These are phyloP conservation scores for Gyrodon lividus DNA, from an alignment of 768 basidiomycete species.

Conservation along the genomic window DNA sequence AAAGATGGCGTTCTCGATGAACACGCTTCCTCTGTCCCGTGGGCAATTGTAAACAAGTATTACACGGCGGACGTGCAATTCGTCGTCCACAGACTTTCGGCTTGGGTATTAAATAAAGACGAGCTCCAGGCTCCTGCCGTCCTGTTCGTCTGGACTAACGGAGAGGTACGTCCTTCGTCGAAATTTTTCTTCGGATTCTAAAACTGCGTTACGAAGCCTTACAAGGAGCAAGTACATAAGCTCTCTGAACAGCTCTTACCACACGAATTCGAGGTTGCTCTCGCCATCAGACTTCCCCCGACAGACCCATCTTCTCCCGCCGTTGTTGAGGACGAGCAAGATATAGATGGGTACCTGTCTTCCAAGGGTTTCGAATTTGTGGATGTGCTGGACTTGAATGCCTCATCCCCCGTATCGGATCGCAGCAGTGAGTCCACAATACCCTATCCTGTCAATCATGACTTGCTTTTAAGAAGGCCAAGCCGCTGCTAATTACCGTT, in stretches of 20 bases:
- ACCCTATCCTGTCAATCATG: neutral
- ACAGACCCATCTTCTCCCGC: conserved; percentile 14
- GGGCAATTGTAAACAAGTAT: conserved; percentile 80
- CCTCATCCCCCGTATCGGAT: conserved; percentile 3
- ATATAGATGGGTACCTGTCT: conserved; percentile 65
- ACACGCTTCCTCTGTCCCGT: conserved; percentile 43
- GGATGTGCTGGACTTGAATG: conserved; percentile 34
- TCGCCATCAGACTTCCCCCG: conserved; percentile 59
- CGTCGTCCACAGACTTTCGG: conserved; percentile 45
- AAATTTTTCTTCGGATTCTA: neutral
- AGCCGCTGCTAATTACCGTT: neutral
- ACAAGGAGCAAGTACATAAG: conserved; percentile 51
- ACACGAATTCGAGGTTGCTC: conserved; percentile 66
- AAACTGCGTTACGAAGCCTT: conserved; percentile 42
- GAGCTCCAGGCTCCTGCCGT: conserved; percentile 56
- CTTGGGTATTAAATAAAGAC: conserved; percentile 41
- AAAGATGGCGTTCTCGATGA: conserved; percentile 18
- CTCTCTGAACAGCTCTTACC: conserved; percentile 48
- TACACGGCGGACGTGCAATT: conserved; percentile 79
- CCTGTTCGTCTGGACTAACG: conserved; percentile 67
- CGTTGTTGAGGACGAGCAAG: conserved; percentile 46
- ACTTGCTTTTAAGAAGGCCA: neutral
- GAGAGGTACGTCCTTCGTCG: conserved; percentile 50
- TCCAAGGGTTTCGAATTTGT: conserved; percentile 77
- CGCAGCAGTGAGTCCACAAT: conserved; percentile 14